These are phyloP conservation scores for Penicillium antarcticum DNA, from an alignment of 495 filamentous ascomycete species.

Conservation along the genomic window DNA sequence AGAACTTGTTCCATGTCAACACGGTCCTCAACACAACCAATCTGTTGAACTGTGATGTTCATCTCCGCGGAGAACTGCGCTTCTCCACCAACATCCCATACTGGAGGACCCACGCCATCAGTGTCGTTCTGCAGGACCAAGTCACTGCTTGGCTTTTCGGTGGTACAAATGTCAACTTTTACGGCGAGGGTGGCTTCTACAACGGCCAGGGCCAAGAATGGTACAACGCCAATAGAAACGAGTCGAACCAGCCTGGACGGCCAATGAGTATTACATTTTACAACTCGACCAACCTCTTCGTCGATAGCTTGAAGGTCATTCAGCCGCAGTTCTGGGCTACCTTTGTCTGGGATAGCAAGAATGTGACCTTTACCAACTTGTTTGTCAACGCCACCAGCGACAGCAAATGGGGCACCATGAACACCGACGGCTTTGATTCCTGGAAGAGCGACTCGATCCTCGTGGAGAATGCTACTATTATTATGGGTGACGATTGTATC, in stretches of 20 bases:
- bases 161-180: conserved; percentile 33
- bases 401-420: conserved; percentile 24
- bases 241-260: conserved; percentile 41
- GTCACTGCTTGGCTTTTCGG: conserved; percentile 47
- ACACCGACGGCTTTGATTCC: conserved; percentile 39
- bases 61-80: conserved; percentile 33
- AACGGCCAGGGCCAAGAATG: conserved; percentile 47
- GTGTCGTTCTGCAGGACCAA: conserved; percentile 45
- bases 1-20: conserved; percentile 37
- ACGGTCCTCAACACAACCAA: conserved; percentile 43
- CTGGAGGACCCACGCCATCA: conserved; percentile 40
- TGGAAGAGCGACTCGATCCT: conserved; percentile 28
- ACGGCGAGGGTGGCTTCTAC: conserved; percentile 38
- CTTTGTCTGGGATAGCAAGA: conserved; percentile 30
- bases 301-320: conserved; percentile 31
- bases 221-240: conserved; percentile 29
- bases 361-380: conserved; percentile 35
- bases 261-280: conserved; percentile 40
- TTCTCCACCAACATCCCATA: conserved; percentile 44
- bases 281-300: conserved; percentile 31
- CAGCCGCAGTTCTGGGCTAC: conserved; percentile 47
- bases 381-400: conserved; percentile 40
- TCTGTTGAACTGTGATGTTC: conserved; percentile 36
- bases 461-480: conserved; percentile 30
- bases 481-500: conserved; percentile 39